Conservation (phyloP, 169 alveolate genomes). For the Amoebophrya sp. region DNA sequence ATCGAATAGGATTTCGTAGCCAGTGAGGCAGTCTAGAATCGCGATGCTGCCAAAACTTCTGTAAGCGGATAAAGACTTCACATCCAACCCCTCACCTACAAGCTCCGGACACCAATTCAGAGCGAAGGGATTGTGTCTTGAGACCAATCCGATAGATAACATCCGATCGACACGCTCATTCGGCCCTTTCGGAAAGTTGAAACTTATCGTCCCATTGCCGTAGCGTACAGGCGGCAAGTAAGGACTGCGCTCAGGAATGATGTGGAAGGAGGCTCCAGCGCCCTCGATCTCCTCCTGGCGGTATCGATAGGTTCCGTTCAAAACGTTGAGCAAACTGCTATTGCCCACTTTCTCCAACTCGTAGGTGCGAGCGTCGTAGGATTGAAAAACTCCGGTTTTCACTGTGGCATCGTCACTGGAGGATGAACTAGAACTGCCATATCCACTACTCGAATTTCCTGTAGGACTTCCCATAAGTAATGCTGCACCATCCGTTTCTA, state of each 20-base stretch:
- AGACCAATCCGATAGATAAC: neutral
- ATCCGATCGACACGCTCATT: neutral
- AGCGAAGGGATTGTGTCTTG: neutral
- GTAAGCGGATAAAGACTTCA: neutral
- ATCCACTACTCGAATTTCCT: no score
- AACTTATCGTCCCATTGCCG: neutral
- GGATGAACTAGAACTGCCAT: no score
- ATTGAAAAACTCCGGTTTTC: neutral
- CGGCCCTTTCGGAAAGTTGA: neutral
- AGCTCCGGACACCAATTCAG: constrained; percentile 12
- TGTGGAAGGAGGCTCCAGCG: neutral
- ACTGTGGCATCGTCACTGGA: no score
- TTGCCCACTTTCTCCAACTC: neutral
- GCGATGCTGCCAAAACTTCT: neutral
- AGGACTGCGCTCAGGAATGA: neutral
- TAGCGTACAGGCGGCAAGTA: neutral
- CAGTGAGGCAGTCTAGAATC: neutral
- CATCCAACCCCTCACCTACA: neutral
- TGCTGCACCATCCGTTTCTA: neutral
- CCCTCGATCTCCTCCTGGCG: neutral
- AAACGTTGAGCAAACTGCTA: neutral
- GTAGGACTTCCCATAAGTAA: no score
- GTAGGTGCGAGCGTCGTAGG: neutral
- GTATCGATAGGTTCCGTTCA: no score
- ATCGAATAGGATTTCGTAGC: no score